Conservation (phyloP, 495 filamentous ascomycete genomes). For the Penicillium diatomitis region DNA sequence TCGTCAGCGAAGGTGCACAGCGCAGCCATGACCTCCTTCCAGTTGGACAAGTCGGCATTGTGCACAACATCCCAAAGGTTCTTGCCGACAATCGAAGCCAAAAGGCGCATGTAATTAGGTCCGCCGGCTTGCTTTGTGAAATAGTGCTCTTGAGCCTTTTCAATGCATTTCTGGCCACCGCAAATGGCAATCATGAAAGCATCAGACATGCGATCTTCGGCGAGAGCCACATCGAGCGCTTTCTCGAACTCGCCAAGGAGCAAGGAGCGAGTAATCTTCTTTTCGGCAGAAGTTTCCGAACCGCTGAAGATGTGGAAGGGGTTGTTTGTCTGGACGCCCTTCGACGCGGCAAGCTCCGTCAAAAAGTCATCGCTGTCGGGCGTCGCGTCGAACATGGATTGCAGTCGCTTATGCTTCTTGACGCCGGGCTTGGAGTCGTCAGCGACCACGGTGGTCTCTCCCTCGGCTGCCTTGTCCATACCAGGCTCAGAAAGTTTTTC, state of each 20-base stretch:
- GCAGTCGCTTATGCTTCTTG: conserved; percentile 54
- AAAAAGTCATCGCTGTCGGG: conserved; percentile 75
- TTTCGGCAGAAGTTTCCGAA: conserved; percentile 70
- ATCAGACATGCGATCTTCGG: conserved; percentile 84
- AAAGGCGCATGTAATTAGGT: conserved; percentile 84
- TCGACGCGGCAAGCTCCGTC: conserved; percentile 63
- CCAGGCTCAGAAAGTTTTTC: conserved; percentile 40
- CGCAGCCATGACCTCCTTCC: conserved; percentile 94
- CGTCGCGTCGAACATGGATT: conserved; percentile 74
- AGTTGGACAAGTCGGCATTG: conserved; percentile 84
- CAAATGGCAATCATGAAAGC: conserved; percentile 98
- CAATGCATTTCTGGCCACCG: conserved; percentile 85
- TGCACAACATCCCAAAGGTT: conserved; percentile 98
- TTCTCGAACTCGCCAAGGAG: conserved; percentile 86
- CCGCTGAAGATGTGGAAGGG: conserved; percentile 81
- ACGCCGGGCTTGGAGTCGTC: conserved; percentile 38
- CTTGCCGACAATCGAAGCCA: conserved; percentile 88
- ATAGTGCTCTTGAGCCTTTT: conserved; percentile 88
- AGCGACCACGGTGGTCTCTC: conserved; percentile 40
- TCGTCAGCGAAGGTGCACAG: conserved; percentile 91
- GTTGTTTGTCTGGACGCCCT: conserved; percentile 72
- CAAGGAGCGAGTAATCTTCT: conserved; percentile 75
- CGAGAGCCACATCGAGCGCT: conserved; percentile 78
- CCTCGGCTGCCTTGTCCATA: conserved; percentile 27
- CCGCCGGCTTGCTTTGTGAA: conserved; percentile 70